Evolutionary conservation across 495 filamentous ascomycete species (phyloP).

Genomic region (Aspergillus cavernicola): DNA sequence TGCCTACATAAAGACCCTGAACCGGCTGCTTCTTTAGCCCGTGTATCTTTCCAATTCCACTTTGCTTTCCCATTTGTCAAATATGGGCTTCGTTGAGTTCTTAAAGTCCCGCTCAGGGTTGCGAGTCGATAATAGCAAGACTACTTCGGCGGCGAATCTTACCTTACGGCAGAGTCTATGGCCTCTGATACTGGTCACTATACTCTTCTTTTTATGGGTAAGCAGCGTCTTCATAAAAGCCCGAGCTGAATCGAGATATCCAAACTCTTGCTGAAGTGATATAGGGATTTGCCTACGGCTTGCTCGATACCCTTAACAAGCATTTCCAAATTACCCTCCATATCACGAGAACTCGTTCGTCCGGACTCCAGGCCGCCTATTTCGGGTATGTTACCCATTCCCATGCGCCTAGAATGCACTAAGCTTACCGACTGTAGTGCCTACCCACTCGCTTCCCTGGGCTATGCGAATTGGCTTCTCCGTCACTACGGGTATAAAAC

Average conservation of each 20-base stretch:
- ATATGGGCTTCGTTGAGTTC: slow-evolving; percentile 28
- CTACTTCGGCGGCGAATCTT: slow-evolving; percentile 53
- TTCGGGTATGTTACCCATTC: slow-evolving; percentile 33
- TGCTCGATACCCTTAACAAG: slow-evolving; percentile 47
- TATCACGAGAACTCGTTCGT: slow-evolving; percentile 47
- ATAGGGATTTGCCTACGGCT: slow-evolving; percentile 50
- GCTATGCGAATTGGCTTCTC: slow-evolving; percentile 55
- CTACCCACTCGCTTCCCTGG: slow-evolving; percentile 57
- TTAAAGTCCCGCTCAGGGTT: slow-evolving; percentile 34
- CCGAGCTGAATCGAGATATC: not conserved
- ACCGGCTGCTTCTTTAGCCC: not conserved
- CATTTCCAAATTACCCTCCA: slow-evolving; percentile 54
- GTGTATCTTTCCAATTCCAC: not conserved
- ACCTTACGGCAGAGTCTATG: slow-evolving; percentile 56
- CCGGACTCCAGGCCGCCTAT: slow-evolving; percentile 54
- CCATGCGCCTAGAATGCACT: not conserved
- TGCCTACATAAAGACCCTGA: slow-evolving; percentile 7
- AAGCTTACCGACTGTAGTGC: slow-evolving; percentile 28
- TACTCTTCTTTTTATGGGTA: slow-evolving; percentile 73
- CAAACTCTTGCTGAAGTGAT: not conserved
- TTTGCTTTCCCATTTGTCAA: not conserved
- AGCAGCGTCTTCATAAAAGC: not conserved
- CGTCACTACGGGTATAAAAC: slow-evolving; percentile 51
- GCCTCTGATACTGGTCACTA: slow-evolving; percentile 45
- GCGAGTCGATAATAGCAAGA: slow-evolving; percentile 42